Evolutionary conservation across 1,284 basidiomycete genomes (phyloP).

Genomic region (Boletus semigastroideus): DNA sequence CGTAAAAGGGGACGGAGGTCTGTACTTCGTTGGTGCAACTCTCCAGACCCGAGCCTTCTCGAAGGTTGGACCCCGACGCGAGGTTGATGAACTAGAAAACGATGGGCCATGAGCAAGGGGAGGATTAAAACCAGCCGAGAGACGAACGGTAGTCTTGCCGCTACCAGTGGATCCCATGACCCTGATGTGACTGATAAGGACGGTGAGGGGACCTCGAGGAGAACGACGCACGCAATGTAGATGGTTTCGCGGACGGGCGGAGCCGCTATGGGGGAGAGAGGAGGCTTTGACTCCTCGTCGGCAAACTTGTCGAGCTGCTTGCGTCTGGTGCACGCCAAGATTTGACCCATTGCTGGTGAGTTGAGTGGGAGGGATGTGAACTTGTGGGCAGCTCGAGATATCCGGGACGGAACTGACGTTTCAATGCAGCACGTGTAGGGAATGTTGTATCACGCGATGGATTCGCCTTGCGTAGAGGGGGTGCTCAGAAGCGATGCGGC

Average conservation of each 20-base stretch:
- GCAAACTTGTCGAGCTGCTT: conserved; percentile 29
- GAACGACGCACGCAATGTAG: conserved; percentile 28
- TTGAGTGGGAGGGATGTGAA: conserved; percentile 16
- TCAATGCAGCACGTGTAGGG: conserved; percentile 29
- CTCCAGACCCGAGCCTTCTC: conserved; percentile 33
- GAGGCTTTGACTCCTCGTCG: conserved; percentile 30
- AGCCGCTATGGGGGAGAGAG: conserved; percentile 7
- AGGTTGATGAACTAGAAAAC: conserved; percentile 36
- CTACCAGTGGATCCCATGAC: conserved; percentile 37
- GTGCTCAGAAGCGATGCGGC: conserved; percentile 26
- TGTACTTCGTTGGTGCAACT: conserved; percentile 40
- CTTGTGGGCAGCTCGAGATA: conserved; percentile 24
- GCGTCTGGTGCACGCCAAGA: conserved; percentile 28
- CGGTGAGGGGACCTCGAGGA: neutral
- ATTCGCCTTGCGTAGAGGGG: conserved; percentile 29
- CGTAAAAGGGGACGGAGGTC: conserved; percentile 27
- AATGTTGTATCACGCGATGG: conserved; percentile 28
- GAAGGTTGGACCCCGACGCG: conserved; percentile 34
- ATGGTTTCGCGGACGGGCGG: conserved; percentile 27
- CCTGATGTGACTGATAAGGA: conserved; percentile 34
- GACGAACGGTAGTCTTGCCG: conserved; percentile 36
- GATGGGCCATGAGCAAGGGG: conserved; percentile 9
- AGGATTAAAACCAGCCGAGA: neutral
- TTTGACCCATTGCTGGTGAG: conserved; percentile 29
- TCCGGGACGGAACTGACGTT: conserved; percentile 27